These are phyloP conservation scores for Colletotrichum cuscutae DNA, from an alignment of 2,329 filamentous ascomycete species.

Conservation along the genomic window DNA sequence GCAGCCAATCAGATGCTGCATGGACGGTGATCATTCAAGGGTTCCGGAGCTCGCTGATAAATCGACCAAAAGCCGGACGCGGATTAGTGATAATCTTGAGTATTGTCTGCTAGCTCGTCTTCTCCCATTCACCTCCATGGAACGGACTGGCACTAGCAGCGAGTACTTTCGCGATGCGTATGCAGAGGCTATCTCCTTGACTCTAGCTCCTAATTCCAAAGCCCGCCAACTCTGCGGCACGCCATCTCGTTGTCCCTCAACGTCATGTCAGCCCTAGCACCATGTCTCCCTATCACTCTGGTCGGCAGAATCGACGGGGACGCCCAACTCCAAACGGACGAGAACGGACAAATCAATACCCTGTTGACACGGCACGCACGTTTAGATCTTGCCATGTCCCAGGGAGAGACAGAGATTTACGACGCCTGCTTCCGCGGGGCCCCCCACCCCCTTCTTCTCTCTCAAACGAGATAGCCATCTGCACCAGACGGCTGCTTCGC, in stretches of 20 bases:
- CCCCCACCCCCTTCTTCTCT: background rate
- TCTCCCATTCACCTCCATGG: background rate
- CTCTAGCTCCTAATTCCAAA: slow-evolving; percentile 6
- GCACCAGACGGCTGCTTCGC: background rate
- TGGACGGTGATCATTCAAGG: background rate
- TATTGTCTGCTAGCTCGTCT: background rate
- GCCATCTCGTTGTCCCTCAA: slow-evolving; percentile 7
- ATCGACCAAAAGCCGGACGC: slow-evolving; percentile 8
- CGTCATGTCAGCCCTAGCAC: slow-evolving; percentile 21
- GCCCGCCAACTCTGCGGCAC: background rate
- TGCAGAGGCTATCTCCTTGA: background rate
- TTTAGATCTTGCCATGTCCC: slow-evolving; percentile 13
- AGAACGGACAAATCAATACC: slow-evolving; percentile 1
- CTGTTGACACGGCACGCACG: background rate
- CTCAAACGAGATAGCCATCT: background rate
- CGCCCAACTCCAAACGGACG: background rate
- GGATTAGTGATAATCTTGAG: slow-evolving; percentile 12
- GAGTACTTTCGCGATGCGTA: background rate
- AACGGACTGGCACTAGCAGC: background rate
- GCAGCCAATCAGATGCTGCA: slow-evolving; percentile 4
- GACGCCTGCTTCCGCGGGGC: background rate
- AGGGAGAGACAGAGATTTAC: background rate
- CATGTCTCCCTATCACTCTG: background rate
- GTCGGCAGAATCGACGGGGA: background rate
- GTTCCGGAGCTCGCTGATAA: slow-evolving; percentile 27